Evolutionary conservation across 768 basidiomycete species (phyloP), one percentile per base, ranked within the genome.

Genomic region (Boletus subparvulus): DNA sequence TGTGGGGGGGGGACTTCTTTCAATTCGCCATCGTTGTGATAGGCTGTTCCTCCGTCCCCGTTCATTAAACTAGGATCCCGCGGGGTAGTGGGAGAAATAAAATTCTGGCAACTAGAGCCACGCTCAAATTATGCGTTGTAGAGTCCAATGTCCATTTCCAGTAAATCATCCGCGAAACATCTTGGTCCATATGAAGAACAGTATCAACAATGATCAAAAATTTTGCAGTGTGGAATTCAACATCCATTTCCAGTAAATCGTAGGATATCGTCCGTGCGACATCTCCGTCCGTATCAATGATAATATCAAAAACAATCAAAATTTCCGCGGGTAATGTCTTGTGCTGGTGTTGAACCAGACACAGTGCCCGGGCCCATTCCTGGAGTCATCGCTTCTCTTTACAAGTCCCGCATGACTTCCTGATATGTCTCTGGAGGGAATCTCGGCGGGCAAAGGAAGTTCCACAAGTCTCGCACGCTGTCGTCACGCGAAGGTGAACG

Each of bases 351-450:
- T 35, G 47, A 39, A 50, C 2, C 30, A 14, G 2, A 53, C 13
- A 16, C 17, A 19, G 4, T 24, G 5, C 14, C 30, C 40, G 6
- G 19, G 14, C 33, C n/a, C 26, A 26, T 9, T 5, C n/a, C 16
- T 16, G n/a, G 9, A 4, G 2, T 35, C 6, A 40, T 19, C 2
- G n/a, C 7, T 35, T 28, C 45, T 9, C 17, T 14, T 49, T 53
- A 40, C 9, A 1, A 6, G 44, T 42, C 12, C 37, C 63, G 8
- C 66, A 61, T 6, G 66, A 60, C 4, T 66, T 66, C 39, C 21
- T 65, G 8, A 61, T 41, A 5, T 69, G 68, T 3, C 68, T 59
- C 49, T 56, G 67, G 12, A 71, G 60, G 19, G 68, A 69, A 21
- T 69, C 68, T 12, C 3, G 47, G 24, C 69, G 65, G 21, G 69